Evolutionary conservation across 1,139 yeast species (phyloP).

Genomic region (Zygosaccharomyces sapae): DNA sequence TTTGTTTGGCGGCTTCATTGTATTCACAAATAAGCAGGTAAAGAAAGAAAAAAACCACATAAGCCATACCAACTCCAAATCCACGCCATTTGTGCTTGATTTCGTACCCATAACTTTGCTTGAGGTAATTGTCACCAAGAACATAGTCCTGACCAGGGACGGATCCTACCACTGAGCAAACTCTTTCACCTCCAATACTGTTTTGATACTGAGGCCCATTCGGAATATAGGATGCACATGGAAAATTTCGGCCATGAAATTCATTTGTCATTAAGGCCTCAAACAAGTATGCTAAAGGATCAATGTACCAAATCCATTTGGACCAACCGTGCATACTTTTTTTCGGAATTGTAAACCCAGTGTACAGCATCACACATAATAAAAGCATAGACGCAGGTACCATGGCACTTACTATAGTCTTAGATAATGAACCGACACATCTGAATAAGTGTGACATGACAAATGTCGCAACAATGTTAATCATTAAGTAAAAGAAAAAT

Average conservation of each 20-base stretch:
- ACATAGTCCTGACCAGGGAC: conserved; percentile 52
- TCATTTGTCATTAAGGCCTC: conserved; percentile 61
- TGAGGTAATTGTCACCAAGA: conserved; percentile 55
- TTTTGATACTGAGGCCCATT: conserved; percentile 45
- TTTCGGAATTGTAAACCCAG: conserved; percentile 74
- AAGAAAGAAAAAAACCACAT: conserved; percentile 33
- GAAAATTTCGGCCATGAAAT: conserved; percentile 42
- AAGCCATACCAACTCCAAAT: conserved; percentile 56
- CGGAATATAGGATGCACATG: conserved; percentile 50
- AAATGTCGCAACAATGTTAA: conserved; percentile 51
- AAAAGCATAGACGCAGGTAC: conserved; percentile 65
- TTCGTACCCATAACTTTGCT: conserved; percentile 51
- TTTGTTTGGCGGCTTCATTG: conserved; percentile 72
- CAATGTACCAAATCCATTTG: conserved; percentile 69
- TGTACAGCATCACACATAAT: conserved; percentile 57
- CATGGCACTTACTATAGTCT: conserved; percentile 64
- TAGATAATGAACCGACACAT: conserved; percentile 61
- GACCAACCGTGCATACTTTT: conserved; percentile 72
- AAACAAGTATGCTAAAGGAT: conserved; percentile 67
- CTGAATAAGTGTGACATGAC: conserved; percentile 71
- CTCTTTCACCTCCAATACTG: conserved; percentile 40
- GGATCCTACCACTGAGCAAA: conserved; percentile 66
- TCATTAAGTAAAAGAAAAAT: conserved; percentile 62
- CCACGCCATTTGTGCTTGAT: conserved; percentile 77
- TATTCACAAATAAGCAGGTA: conserved; percentile 54